Evolutionary conservation across 441 rosid genomes (phyloP).

Genomic region (Populus hybrid): DNA sequence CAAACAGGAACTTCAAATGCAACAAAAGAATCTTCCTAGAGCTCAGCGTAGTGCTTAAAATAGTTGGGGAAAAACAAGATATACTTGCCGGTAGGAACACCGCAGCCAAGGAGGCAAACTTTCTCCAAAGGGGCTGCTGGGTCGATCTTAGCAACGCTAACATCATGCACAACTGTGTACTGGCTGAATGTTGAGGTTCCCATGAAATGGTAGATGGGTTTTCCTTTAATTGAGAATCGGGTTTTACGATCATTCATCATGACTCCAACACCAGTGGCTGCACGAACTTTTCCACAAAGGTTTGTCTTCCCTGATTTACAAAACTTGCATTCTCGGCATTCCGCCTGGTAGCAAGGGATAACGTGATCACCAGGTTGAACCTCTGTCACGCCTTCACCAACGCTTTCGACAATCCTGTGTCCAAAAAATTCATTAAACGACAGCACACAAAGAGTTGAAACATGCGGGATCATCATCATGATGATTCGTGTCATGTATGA

Average conservation of each 20-base stretch:
- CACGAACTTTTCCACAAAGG: constrained; percentile 88
- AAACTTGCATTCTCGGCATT: constrained; percentile 93
- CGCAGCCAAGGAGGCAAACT: constrained; percentile 98
- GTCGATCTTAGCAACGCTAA: constrained; percentile 93
- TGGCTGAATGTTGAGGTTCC: constrained; percentile 88
- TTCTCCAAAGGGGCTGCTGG: constrained; percentile 89
- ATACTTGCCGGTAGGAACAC: constrained; percentile 86
- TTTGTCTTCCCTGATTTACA: constrained; percentile 97
- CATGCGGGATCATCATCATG: too few relatives aligned
- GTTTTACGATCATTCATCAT: constrained; percentile 89
- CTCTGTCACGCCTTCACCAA: constrained; percentile 94
- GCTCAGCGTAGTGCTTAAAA: background rate
- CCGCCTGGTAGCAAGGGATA: constrained; percentile 97
- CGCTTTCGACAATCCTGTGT: constrained; percentile 84
- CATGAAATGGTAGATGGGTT: constrained; percentile 92
- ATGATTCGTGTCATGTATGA: background rate
- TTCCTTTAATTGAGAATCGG: constrained; percentile 83
- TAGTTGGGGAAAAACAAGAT: too few relatives aligned
- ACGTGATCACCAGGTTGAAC: constrained; percentile 96
- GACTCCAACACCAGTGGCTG: constrained; percentile 91
- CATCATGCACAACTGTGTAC: constrained; percentile 72
- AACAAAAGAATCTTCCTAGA: background rate
- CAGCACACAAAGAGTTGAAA: background rate
- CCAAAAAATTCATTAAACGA: constrained; percentile 14
- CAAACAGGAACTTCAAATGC: background rate